Evolutionary conservation across 2,329 filamentous ascomycete genomes (phyloP), one percentile per base, ranked within the genome.

Genomic region (Sporothrix brasiliensis): DNA sequence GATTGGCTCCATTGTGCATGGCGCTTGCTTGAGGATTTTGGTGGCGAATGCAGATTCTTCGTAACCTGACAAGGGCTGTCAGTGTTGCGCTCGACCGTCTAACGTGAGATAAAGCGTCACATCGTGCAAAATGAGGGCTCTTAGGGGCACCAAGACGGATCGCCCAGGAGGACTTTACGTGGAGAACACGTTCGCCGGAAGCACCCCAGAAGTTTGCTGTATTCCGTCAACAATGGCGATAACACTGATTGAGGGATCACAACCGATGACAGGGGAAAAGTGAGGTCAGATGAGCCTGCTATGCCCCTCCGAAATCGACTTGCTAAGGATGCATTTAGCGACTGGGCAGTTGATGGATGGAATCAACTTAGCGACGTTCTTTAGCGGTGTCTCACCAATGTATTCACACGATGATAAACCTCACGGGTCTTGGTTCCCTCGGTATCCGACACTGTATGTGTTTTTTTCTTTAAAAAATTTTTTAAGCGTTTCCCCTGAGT

Each of bases 91-190:
- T 63, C 39, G 21, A 30, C 39, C 41, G 41, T 63, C 21, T 27
- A 63, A 63, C 60, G 60, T 63, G n/a, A 63, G 60, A 44, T 63
- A 41, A 34, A 21, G 34, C 56, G 56, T 60, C 19, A 30, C 30
- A 60, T 60, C 56, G 56, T 21, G 56, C 56, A 60, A 60, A 41
- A 60, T 47, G 24, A 27, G 60, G 21, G 41, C 41, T 34, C 16
- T 60, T n/a, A 21, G 56, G 34, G 50, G 50, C 11, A 9, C 50
- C n/a, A n/a, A 53, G 50, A 24, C 9, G n/a, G n/a, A 53, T 53
- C 50, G 21, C 50, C n/a, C 50, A 24, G 21, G 21, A 53, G 21
- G 21, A 21, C 10, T 2, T 16, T 21, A 53, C 24, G 13, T 54
- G 52, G 52, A 54, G 24, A 54, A 19, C 14, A 9, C 6, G 19